These are phyloP conservation scores for Manihot esculenta DNA, from an alignment of 441 rosid species.

Conservation along the genomic window DNA sequence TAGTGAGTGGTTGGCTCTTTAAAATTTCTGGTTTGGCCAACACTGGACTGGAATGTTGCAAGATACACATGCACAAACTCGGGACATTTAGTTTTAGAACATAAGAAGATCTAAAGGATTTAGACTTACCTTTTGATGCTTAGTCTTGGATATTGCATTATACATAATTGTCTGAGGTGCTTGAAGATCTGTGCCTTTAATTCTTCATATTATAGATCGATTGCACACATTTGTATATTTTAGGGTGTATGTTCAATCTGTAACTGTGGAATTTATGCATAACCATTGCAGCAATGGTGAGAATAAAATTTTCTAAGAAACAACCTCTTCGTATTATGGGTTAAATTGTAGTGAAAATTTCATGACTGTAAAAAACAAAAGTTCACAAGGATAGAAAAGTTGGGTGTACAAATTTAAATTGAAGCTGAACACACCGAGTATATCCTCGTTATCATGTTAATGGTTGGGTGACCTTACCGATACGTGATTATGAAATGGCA, in stretches of 20 bases:
- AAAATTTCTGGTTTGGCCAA: neutral
- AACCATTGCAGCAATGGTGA: neutral
- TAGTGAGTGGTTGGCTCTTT: neutral
- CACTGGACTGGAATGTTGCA: neutral
- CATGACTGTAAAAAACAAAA: neutral
- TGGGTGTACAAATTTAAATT: constrained; percentile 1
- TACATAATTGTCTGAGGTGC: neutral
- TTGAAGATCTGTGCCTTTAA: neutral
- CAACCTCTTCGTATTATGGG: neutral
- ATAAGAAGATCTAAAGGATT: neutral
- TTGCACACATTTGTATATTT: neutral
- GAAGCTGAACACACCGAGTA: neutral
- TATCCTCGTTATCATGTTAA: neutral
- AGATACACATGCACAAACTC: neutral
- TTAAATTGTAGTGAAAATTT: constrained; percentile 3
- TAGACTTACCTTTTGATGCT: neutral
- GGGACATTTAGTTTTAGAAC: neutral
- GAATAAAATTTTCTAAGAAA: neutral
- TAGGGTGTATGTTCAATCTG: neutral
- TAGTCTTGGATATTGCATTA: neutral
- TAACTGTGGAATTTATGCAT: neutral
- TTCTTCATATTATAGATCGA: neutral
- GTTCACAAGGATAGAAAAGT: neutral
- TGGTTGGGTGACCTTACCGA: neutral
- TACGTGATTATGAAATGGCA: neutral